Evolutionary conservation across 495 filamentous ascomycete genomes (phyloP), one percentile per base, ranked within the genome.

Genomic region (Penicillium daleae): DNA sequence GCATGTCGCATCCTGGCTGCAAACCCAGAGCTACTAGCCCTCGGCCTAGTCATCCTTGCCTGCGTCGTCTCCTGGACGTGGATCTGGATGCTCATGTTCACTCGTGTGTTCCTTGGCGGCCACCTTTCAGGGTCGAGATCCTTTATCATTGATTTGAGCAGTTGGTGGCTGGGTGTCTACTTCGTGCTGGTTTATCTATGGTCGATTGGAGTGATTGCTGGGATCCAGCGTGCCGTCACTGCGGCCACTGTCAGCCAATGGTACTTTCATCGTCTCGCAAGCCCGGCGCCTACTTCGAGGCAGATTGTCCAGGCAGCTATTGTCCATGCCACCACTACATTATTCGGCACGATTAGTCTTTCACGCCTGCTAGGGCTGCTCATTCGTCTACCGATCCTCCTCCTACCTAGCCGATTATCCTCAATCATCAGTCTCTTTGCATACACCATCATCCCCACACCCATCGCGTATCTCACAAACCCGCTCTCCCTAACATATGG

Each of bases 81-180:
- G 95, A 67, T 90, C 10, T 99, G 95, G 95, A 85, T 98, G 71
- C 85, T 87, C 66, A 97, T 98, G 95, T 99, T 99, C 75, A 95
- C 92, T 3, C 84, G 93, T 27, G 87, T 98, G 48, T 99, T 99
- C 73, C 85, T 97, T 42, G 91, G 89, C 21, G 95, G 93, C 4
- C 90, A 90, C 71, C 82, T 92, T 61, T 83, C 86, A 9, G 83
- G 72, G 44, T 81, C 77, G 19, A 74, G 83, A 17, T 83, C 82
- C 9, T 97, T 92, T 70, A 83, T 96, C 66, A 90, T 97, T 68
- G 89, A 93, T 73, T 78, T 87, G 19, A 89, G 90, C 61, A 97
- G 87, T 68, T 97, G 93, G 92, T 96, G 90, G 87, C 81, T 99
- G 13, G 95, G 90, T 39, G 79, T 85, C 37, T 97, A 89, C 73